These are phyloP conservation scores for Kwoniella europaea DNA, from an alignment of 768 basidiomycete genomes.

Conservation along the genomic window DNA sequence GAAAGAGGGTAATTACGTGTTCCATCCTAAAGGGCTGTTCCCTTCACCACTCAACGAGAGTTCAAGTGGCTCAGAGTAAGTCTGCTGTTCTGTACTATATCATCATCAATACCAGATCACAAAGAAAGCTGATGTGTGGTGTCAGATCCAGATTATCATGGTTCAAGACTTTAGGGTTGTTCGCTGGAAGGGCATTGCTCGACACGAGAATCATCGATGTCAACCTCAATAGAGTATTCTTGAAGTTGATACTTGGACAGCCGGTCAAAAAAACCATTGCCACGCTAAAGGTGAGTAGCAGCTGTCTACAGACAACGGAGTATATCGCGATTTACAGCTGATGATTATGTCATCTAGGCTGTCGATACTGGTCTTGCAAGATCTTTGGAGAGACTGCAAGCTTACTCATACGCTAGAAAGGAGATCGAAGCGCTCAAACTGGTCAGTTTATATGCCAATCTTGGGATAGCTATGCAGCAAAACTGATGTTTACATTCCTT, in stretches of 20 bases:
- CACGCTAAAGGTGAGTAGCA: slow-evolving; percentile 78
- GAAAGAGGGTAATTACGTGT: slow-evolving; percentile 71
- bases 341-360: slow-evolving; percentile 62
- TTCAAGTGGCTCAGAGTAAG: slow-evolving; percentile 21
- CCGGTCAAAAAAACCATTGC: slow-evolving; percentile 81
- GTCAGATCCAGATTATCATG: slow-evolving; percentile 80
- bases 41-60: slow-evolving; percentile 68
- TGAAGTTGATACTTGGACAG: slow-evolving; percentile 85
- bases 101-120: too few species aligned
- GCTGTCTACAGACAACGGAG: too few species aligned
- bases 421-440: slow-evolving; percentile 63
- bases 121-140: background rate
- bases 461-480: background rate
- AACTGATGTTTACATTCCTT: slow-evolving; percentile 12
- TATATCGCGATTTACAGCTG: too few species aligned
- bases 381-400: slow-evolving; percentile 79
- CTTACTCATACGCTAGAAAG: slow-evolving; percentile 57
- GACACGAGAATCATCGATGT: slow-evolving; percentile 98
- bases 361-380: slow-evolving; percentile 84
- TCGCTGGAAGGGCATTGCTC: slow-evolving; percentile 93
- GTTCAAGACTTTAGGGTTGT: slow-evolving; percentile 89
- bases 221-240: slow-evolving; percentile 91
- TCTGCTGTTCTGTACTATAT: background rate
- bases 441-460: slow-evolving; percentile 39
- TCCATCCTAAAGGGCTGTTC: slow-evolving; percentile 83